A percentile compares a stretch with the other conserved stretches of the same genome.
Evolutionary conservation across 2,329 filamentous ascomycete species (phyloP).

Genomic region (Raffaelea ambrosiae): DNA sequence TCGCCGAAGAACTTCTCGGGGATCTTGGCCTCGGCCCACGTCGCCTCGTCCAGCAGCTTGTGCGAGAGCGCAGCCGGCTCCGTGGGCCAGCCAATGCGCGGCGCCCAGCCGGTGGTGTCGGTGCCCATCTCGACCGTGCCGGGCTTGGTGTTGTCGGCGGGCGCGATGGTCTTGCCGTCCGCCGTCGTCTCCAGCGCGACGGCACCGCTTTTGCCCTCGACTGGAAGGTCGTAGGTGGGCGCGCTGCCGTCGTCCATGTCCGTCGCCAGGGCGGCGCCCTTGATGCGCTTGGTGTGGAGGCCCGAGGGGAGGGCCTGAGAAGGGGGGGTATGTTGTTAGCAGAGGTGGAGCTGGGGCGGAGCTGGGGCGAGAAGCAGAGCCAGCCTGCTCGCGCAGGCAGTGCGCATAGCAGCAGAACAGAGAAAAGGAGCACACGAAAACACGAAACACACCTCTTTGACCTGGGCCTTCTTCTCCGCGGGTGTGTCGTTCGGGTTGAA

Average conservation of each 20-base stretch:
- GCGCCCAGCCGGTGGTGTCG: slow-evolving; percentile 71
- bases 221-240: slow-evolving; percentile 68
- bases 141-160: slow-evolving; percentile 29
- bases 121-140: slow-evolving; percentile 48
- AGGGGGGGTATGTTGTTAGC: background rate
- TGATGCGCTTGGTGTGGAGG: slow-evolving; percentile 51
- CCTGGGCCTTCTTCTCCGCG: slow-evolving; percentile 77
- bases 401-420: no score
- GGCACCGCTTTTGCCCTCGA: slow-evolving; percentile 62
- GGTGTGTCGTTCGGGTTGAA: slow-evolving; percentile 81
- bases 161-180: slow-evolving; percentile 41
- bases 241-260: slow-evolving; percentile 67
- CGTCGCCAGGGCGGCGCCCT: slow-evolving; percentile 64
- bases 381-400: no score
- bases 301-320: slow-evolving; percentile 53
- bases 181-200: slow-evolving; percentile 44
- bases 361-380: no score
- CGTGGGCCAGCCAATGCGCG: slow-evolving; percentile 66
- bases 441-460: slow-evolving; percentile 51
- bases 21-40: slow-evolving; percentile 73
- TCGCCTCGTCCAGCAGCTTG: slow-evolving; percentile 78
- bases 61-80: slow-evolving; percentile 50
- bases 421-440: no score
- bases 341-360: background rate
- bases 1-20: slow-evolving; percentile 91